These are phyloP conservation scores for Candida jianshihensis DNA, from an alignment of 805 yeast genomes.

Conservation along the genomic window DNA sequence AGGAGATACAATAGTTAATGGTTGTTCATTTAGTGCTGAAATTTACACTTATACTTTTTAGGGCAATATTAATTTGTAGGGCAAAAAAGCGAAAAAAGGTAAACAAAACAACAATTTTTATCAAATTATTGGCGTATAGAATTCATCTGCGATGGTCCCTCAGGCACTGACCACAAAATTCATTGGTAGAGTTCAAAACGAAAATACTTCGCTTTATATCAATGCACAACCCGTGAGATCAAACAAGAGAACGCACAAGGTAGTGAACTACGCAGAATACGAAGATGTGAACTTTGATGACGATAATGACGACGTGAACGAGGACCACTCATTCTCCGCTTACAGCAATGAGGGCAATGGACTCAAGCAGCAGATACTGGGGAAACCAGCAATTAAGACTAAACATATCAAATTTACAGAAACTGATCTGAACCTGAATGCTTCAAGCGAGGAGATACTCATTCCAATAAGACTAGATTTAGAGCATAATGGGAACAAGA, in stretches of 20 bases:
- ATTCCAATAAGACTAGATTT: slow-evolving; percentile 85
- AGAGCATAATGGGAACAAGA: slow-evolving; percentile 77
- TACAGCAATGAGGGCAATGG: background rate
- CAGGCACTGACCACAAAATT: slow-evolving; percentile 80
- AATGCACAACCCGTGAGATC: slow-evolving; percentile 72
- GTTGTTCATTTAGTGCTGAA: background rate
- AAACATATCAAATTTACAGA: slow-evolving; percentile 21
- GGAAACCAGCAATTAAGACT: slow-evolving; percentile 19
- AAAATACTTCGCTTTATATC: slow-evolving; percentile 64
- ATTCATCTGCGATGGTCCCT: slow-evolving; percentile 46
- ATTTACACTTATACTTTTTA: background rate
- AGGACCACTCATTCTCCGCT: slow-evolving; percentile 9
- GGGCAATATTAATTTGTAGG: background rate
- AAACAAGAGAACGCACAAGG: slow-evolving; percentile 64
- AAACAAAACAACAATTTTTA: background rate
- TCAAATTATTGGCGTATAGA: no score
- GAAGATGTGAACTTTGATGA: slow-evolving; percentile 58
- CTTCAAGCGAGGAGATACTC: slow-evolving; percentile 54
- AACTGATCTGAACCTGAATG: slow-evolving; percentile 17
- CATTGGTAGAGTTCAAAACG: slow-evolving; percentile 63
- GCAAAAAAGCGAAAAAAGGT: background rate
- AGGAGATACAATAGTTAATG: background rate
- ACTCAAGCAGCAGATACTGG: slow-evolving; percentile 3
- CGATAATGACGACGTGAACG: slow-evolving; percentile 32
- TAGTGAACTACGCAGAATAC: slow-evolving; percentile 77